These are phyloP conservation scores for Penicillium silybi DNA, from an alignment of 495 filamentous ascomycete species.

Conservation along the genomic window DNA sequence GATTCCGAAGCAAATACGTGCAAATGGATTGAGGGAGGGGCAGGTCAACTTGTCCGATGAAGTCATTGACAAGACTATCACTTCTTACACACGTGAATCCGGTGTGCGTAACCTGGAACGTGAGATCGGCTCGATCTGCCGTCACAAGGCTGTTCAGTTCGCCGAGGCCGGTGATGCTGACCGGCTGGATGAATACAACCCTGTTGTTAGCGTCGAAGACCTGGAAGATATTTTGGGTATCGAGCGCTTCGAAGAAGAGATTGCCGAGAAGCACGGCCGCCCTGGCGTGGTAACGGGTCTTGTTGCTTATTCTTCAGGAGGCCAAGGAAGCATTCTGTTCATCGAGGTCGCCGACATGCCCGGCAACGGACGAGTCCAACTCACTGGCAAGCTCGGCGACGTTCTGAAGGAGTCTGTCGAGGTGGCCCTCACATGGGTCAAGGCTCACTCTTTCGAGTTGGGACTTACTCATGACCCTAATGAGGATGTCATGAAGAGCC, in stretches of 20 bases:
- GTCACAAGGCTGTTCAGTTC: slow-evolving; percentile 91
- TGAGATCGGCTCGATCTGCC: slow-evolving; percentile 90
- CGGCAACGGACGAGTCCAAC: slow-evolving; percentile 83
- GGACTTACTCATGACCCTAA: slow-evolving; percentile 74
- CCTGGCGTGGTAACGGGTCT: slow-evolving; percentile 96
- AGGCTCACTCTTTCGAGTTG: slow-evolving; percentile 89
- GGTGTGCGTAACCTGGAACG: slow-evolving; percentile 95
- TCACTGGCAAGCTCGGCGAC: slow-evolving; percentile 98
- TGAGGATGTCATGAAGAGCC: slow-evolving; percentile 94
- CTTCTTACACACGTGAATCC: slow-evolving; percentile 94
- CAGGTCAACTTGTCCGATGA: slow-evolving; percentile 75
- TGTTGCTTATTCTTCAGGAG: slow-evolving; percentile 91
- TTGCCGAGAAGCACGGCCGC: slow-evolving; percentile 80
- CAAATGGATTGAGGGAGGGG: slow-evolving; percentile 70
- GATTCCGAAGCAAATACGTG: slow-evolving; percentile 85
- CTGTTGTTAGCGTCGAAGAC: slow-evolving; percentile 68
- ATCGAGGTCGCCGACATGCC: slow-evolving; percentile 99
- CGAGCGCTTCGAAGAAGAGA: slow-evolving; percentile 92
- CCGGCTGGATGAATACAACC: slow-evolving; percentile 66
- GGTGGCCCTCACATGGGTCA: slow-evolving; percentile 94
- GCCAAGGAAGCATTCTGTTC: slow-evolving; percentile 94
- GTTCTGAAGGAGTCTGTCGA: slow-evolving; percentile 97
- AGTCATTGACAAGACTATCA: slow-evolving; percentile 90
- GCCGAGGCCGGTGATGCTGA: slow-evolving; percentile 82
- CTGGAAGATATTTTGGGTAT: slow-evolving; percentile 89